phyloP scores from a whole-genome alignment of 208 protist species.

The Acanthamoeba lenticulata region DNA sequence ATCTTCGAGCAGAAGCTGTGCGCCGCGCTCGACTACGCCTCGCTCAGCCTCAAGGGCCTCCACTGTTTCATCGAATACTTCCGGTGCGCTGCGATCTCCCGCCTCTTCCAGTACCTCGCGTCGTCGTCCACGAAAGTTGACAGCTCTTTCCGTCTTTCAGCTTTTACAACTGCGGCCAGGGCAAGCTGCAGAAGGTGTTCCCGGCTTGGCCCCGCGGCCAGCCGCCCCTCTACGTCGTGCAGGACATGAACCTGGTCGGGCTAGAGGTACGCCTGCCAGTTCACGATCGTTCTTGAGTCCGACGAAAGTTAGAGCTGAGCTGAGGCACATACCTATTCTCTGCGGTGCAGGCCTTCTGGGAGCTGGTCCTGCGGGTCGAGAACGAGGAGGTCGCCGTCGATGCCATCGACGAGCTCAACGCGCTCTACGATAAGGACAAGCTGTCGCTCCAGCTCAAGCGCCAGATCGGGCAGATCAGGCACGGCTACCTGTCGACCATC shows the following conservation, averaged over 20 bases:
- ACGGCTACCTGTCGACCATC: conserved; percentile 2
- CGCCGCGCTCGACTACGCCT: background rate
- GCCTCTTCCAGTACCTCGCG: background rate
- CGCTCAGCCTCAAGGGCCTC: conserved; percentile 8
- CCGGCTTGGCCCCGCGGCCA: background rate
- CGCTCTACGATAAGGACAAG: conserved; percentile 41
- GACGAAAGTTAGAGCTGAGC: too few relatives aligned
- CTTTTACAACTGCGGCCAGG: background rate
- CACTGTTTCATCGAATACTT: conserved; percentile 37
- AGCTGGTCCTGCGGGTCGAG: background rate
- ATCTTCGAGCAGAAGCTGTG: conserved; percentile 22
- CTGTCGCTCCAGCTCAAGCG: conserved; percentile 12
- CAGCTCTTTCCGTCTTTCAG: background rate
- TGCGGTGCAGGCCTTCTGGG: background rate
- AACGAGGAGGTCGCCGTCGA: conserved; percentile 6
- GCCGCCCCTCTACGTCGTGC: background rate
- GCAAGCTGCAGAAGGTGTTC: background rate
- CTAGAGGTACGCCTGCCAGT: background rate
- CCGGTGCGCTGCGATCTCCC: background rate
- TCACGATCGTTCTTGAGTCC: too few relatives aligned
- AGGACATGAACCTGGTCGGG: background rate
- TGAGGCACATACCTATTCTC: background rate
- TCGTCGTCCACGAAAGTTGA: background rate
- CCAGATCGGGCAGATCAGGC: background rate
- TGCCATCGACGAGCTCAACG: background rate